These are phyloP conservation scores for Suhomyces bribrorum DNA, from an alignment of 1,139 yeast genomes.

Conservation along the genomic window DNA sequence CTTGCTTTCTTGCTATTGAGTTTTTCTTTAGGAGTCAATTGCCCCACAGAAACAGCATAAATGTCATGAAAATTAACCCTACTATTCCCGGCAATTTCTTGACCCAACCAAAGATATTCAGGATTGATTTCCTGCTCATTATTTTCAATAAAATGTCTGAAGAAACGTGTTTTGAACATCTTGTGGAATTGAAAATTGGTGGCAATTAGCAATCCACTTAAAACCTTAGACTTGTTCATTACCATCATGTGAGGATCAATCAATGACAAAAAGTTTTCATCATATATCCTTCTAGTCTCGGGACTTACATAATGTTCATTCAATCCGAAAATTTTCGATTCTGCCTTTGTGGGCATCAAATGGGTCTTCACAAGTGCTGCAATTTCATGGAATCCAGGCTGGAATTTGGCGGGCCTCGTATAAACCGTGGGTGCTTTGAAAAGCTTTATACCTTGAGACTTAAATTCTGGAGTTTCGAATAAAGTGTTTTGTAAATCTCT, in stretches of 20 bases:
- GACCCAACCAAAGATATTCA: constrained; percentile 40
- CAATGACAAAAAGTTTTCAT: constrained; percentile 25
- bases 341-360: constrained; percentile 27
- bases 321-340: constrained; percentile 23
- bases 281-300: constrained; percentile 23
- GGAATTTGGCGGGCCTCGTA: constrained; percentile 21
- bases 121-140: constrained; percentile 17
- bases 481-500: constrained; percentile 18
- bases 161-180: constrained; percentile 26
- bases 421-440: constrained; percentile 29
- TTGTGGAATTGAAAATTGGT: constrained; percentile 29
- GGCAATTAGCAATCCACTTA: constrained; percentile 33
- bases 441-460: constrained; percentile 27
- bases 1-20: constrained; percentile 20
- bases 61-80: constrained; percentile 26
- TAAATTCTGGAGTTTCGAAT: constrained; percentile 20
- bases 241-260: constrained; percentile 34
- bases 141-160: constrained; percentile 1
- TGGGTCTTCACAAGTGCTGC: constrained; percentile 25
- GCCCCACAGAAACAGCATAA: constrained; percentile 35
- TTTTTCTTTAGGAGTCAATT: constrained; percentile 32
- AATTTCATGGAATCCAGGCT: constrained; percentile 36
- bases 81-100: constrained; percentile 31
- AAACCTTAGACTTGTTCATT: constrained; percentile 28
- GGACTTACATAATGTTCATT: constrained; percentile 11